Conservation (phyloP, 768 basidiomycete species). For the Mycena kentingensis region DNA sequence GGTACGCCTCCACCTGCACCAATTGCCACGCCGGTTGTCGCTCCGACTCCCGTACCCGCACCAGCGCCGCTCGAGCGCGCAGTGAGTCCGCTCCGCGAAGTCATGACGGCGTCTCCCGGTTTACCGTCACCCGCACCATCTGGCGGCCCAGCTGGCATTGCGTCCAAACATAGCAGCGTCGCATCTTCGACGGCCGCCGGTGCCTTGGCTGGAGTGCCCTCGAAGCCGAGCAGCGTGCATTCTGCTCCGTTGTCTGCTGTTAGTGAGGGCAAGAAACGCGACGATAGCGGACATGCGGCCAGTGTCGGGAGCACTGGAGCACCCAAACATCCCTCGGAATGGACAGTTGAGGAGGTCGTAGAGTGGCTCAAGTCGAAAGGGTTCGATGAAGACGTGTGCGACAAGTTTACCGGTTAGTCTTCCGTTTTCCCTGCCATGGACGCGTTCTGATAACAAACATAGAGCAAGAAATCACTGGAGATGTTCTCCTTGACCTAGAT, state of each 20-base stretch:
- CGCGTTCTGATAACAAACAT: slow-evolving; percentile 12
- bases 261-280: slow-evolving; percentile 22
- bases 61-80: slow-evolving; percentile 23
- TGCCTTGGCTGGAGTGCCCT: slow-evolving; percentile 2
- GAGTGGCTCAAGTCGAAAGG: slow-evolving; percentile 85
- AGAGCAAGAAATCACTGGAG: slow-evolving; percentile 99
- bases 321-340: slow-evolving; percentile 61
- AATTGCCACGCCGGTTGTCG: slow-evolving; percentile 30
- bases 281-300: slow-evolving; percentile 22
- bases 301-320: slow-evolving; percentile 33
- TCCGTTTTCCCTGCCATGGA: neutral
- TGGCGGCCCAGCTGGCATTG: slow-evolving; percentile 7
- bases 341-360: slow-evolving; percentile 87
- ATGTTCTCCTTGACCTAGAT: slow-evolving; percentile 93
- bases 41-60: neutral
- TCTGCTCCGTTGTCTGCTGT: slow-evolving; percentile 26
- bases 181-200: slow-evolving; percentile 26
- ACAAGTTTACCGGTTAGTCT: slow-evolving; percentile 80
- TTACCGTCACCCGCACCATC: slow-evolving; percentile 30
- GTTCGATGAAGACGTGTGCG: slow-evolving; percentile 80
- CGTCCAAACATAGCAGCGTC: slow-evolving; percentile 47
- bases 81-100: slow-evolving; percentile 32
- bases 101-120: slow-evolving; percentile 26
- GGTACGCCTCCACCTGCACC: slow-evolving; percentile 32
- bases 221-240: slow-evolving; percentile 20